phyloP scores from a whole-genome alignment of 2,329 filamentous ascomycete species.

The Kalmusia sp. region DNA sequence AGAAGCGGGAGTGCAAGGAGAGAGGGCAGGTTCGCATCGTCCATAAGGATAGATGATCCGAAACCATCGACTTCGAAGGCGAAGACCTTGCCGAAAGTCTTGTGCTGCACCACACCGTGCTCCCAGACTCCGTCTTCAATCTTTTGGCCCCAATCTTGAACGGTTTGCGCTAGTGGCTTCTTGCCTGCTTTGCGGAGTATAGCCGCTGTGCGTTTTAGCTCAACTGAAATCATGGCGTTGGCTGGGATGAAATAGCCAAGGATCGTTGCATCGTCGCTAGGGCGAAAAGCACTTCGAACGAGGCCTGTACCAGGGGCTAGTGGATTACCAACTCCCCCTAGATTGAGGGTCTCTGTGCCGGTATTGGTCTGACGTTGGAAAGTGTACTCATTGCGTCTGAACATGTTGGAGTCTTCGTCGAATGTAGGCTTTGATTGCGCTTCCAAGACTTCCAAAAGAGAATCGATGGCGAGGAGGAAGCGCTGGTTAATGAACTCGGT shows the following conservation, averaged over 20 bases:
- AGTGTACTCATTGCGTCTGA: slow-evolving; percentile 78
- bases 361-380: slow-evolving; percentile 82
- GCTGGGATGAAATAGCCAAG: slow-evolving; percentile 93
- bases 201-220: slow-evolving; percentile 76
- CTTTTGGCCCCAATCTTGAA: slow-evolving; percentile 64
- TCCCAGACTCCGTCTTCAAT: slow-evolving; percentile 83
- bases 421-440: slow-evolving; percentile 86
- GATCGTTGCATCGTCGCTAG: slow-evolving; percentile 93
- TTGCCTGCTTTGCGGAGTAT: slow-evolving; percentile 71
- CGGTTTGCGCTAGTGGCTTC: slow-evolving; percentile 54
- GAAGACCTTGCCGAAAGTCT: slow-evolving; percentile 79
- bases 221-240: slow-evolving; percentile 95
- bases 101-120: slow-evolving; percentile 80
- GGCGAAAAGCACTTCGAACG: slow-evolving; percentile 89
- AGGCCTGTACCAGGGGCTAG: slow-evolving; percentile 84
- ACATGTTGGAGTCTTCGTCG: slow-evolving; percentile 68
- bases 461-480: slow-evolving; percentile 81
- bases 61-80: slow-evolving; percentile 90
- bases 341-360: slow-evolving; percentile 88
- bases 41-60: slow-evolving; percentile 83
- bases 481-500: slow-evolving; percentile 78
- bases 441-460: slow-evolving; percentile 74
- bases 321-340: slow-evolving; percentile 88
- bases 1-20: slow-evolving; percentile 79
- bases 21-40: slow-evolving; percentile 87